phyloP scores from a whole-genome alignment of 169 alveolate species.

The Eimeria zaria region DNA sequence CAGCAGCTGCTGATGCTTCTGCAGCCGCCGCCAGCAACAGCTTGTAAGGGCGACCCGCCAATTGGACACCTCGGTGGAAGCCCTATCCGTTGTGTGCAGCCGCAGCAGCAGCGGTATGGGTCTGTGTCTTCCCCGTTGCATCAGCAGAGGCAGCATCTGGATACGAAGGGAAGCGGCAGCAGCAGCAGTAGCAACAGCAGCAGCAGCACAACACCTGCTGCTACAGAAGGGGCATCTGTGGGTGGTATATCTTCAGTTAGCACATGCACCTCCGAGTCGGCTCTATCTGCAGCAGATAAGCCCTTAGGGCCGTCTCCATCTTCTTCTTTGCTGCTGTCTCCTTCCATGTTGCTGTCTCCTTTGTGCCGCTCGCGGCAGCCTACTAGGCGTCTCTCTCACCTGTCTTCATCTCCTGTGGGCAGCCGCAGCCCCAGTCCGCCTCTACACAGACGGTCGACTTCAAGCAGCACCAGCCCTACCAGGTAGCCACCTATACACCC shows the following conservation, averaged over 20 bases:
- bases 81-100: constrained; percentile 33
- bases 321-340: constrained; percentile 42
- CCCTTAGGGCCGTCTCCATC: constrained; percentile 1
- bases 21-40: constrained; percentile 49
- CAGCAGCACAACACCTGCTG: constrained; percentile 34
- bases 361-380: constrained; percentile 66
- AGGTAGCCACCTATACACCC: constrained; percentile 7
- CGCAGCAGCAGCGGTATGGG: constrained; percentile 32
- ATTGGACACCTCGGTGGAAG: constrained; percentile 65
- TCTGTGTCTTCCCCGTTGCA: neutral
- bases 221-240: neutral
- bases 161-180: neutral
- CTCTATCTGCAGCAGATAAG: neutral
- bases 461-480: constrained; percentile 73
- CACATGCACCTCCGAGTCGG: neutral
- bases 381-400: neutral
- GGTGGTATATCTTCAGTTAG: constrained; percentile 55
- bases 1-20: constrained; percentile 23
- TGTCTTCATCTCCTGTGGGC: neutral
- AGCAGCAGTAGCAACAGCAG: constrained; percentile 16
- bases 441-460: constrained; percentile 32
- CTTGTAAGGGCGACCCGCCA: constrained; percentile 47
- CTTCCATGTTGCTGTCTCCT: constrained; percentile 66
- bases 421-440: constrained; percentile 68
- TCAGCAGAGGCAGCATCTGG: constrained; percentile 27